These are phyloP conservation scores for Potentilla sterilis DNA, from an alignment of 306 rosid species.

Conservation along the genomic window DNA sequence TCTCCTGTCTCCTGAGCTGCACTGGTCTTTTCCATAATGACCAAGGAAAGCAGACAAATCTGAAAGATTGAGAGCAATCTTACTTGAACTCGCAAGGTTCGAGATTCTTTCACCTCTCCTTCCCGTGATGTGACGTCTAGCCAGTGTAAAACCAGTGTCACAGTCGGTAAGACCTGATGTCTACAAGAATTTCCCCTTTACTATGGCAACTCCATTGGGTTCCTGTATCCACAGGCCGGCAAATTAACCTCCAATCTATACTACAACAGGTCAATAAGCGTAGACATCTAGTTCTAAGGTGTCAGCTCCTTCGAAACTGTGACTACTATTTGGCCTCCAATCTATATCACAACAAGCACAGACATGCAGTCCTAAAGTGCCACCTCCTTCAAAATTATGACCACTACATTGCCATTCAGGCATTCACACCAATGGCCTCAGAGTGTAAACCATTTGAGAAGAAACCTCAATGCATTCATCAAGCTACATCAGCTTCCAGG, in stretches of 20 bases:
- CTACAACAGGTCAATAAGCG: background rate
- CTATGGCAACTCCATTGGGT: background rate
- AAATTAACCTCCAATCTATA: background rate
- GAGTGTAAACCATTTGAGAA: background rate
- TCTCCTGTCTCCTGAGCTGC: background rate
- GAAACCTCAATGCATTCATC: background rate
- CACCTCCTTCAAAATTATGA: background rate
- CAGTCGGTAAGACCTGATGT: background rate
- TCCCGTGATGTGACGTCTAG: background rate
- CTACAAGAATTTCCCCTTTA: background rate
- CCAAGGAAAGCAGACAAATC: background rate
- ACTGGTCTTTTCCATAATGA: background rate
- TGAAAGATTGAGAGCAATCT: background rate
- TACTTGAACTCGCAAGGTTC: background rate
- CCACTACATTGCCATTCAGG: background rate
- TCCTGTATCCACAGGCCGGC: background rate
- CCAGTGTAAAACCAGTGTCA: background rate
- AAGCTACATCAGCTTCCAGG: background rate
- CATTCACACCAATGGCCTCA: background rate
- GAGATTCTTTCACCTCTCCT: background rate
- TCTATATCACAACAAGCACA: too few relatives aligned
- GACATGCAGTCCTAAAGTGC: too few relatives aligned
- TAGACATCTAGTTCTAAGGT: background rate
- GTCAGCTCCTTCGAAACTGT: too few relatives aligned
- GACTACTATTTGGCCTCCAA: too few relatives aligned